Conservation (phyloP, 345 rosid genomes). For the Limnanthes douglasii region DNA sequence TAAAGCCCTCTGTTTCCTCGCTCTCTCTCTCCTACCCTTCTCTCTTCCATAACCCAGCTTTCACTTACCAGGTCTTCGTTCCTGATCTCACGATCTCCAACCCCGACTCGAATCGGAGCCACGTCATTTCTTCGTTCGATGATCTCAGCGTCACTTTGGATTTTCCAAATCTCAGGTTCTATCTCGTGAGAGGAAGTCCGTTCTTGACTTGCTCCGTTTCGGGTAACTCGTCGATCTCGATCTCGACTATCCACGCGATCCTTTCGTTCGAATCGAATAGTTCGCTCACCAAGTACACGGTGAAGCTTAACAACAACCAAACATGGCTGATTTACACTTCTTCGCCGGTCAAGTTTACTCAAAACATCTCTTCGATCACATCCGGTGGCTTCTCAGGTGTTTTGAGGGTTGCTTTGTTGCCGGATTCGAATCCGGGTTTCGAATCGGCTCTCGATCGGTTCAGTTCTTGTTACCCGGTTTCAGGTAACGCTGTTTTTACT, state of each 20-base stretch:
- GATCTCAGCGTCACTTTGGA: constrained; percentile 80
- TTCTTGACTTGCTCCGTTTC: constrained; percentile 53
- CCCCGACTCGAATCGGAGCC: constrained; percentile 20
- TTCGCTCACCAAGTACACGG: constrained; percentile 43
- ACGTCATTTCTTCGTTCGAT: constrained; percentile 46
- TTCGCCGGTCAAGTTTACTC: constrained; percentile 36
- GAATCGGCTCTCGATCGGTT: constrained; percentile 63
- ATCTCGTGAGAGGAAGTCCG: constrained; percentile 80
- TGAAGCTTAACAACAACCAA: constrained; percentile 60
- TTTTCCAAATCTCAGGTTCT: constrained; percentile 64
- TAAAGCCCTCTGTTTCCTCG: constrained; percentile 49
- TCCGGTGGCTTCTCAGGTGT: constrained; percentile 45
- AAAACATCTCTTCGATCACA: constrained; percentile 26
- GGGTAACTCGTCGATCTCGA: constrained; percentile 21
- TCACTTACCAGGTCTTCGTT: constrained; percentile 43
- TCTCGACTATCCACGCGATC: constrained; percentile 70
- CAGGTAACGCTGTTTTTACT: constrained; percentile 58
- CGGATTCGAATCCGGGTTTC: constrained; percentile 19
- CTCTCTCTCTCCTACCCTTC: constrained; percentile 69
- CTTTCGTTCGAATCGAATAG: constrained; percentile 29
- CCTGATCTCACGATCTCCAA: constrained; percentile 53
- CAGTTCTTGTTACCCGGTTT: constrained; percentile 67
- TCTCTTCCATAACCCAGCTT: constrained; percentile 38
- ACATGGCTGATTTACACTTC: constrained; percentile 81
- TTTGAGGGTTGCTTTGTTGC: constrained; percentile 44